phyloP scores from a whole-genome alignment of 2,329 filamentous ascomycete species.

The Aureobasidium sp. region DNA sequence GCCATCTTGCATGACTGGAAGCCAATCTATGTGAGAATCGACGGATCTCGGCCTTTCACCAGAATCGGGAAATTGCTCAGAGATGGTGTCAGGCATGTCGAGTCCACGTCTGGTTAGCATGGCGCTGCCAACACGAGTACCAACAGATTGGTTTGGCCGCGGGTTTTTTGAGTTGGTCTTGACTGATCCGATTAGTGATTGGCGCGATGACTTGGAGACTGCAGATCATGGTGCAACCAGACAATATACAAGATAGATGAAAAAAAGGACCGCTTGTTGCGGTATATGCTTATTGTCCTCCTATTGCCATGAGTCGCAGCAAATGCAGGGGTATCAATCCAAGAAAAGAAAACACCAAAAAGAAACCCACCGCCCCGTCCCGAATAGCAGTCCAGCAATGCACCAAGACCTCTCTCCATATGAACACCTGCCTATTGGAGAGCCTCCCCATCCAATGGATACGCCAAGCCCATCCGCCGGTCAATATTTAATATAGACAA shows the following conservation, averaged over 20 bases:
- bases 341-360: background rate
- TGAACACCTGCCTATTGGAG: background rate
- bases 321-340: conserved; percentile 13
- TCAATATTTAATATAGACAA: conserved; percentile 11
- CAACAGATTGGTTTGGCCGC: background rate
- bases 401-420: background rate
- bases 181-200: background rate
- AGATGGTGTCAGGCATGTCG: background rate
- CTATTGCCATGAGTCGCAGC: conserved; percentile 11
- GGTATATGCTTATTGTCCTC: background rate
- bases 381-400: background rate
- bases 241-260: background rate
- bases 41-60: background rate
- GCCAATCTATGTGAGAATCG: conserved; percentile 1
- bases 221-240: background rate
- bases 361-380: background rate
- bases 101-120: background rate
- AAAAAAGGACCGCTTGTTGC: background rate
- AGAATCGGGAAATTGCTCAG: background rate
- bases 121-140: background rate
- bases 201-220: background rate
- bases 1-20: background rate
- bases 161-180: background rate
- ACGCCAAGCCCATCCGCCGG: background rate
- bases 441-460: background rate